Evolutionary conservation across 306 rosid species (phyloP).

Genomic region (Delonix regia): DNA sequence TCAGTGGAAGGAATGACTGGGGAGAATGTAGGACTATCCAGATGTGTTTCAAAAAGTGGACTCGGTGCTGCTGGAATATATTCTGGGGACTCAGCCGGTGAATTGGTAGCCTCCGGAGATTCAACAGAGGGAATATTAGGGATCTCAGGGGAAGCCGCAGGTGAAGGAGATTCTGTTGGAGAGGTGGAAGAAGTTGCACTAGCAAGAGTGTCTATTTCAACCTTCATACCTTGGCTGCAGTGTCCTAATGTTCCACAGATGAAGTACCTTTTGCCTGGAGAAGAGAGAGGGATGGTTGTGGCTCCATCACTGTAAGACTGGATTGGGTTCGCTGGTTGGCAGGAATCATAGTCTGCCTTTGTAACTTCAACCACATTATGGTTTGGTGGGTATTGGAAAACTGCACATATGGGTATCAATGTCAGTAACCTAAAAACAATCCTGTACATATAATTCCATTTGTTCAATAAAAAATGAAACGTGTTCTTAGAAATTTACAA

Average conservation of each 20-base stretch:
- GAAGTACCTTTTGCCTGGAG: constrained; percentile 82
- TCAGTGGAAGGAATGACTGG: constrained; percentile 57
- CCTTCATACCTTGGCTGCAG: constrained; percentile 80
- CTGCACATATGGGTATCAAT: constrained; percentile 51
- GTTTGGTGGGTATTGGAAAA: constrained; percentile 63
- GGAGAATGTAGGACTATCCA: constrained; percentile 42
- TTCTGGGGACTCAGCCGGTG: constrained; percentile 46
- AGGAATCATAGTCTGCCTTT: constrained; percentile 71
- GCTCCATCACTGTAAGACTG: constrained; percentile 61
- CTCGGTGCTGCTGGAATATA: constrained; percentile 25
- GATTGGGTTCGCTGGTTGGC: constrained; percentile 58
- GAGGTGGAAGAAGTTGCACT: constrained; percentile 46
- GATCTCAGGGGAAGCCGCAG: constrained; percentile 21
- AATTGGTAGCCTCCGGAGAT: constrained; percentile 12
- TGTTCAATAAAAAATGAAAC: constrained; percentile 9
- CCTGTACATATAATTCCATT: no score
- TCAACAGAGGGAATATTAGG: constrained; percentile 48
- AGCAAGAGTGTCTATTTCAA: constrained; percentile 69
- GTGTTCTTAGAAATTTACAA: neutral
- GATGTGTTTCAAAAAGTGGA: constrained; percentile 34
- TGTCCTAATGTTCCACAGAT: constrained; percentile 78
- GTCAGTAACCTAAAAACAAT: neutral
- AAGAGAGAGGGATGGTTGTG: constrained; percentile 62
- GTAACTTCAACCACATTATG: constrained; percentile 81
- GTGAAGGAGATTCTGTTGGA: constrained; percentile 51